Evolutionary conservation across 2,329 filamentous ascomycete species (phyloP).

Genomic region (Trichoderma sp.): DNA sequence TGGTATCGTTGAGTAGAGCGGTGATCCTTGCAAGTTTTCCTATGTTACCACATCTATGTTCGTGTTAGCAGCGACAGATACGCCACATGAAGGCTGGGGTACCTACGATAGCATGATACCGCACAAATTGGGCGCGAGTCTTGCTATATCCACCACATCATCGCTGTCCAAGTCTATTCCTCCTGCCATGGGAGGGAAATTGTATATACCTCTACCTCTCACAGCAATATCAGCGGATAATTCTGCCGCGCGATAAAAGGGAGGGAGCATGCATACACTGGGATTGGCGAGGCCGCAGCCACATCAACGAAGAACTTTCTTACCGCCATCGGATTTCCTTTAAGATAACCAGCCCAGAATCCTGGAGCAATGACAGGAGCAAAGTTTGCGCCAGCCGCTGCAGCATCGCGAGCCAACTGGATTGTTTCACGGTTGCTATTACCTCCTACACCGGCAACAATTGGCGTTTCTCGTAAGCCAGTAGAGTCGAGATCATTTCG

Average conservation of each 20-base stretch:
- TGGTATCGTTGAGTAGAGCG: background rate
- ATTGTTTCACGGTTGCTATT: constrained; percentile 16
- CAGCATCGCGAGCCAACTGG: constrained; percentile 9
- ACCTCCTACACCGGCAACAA: constrained; percentile 1
- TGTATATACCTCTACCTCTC: background rate
- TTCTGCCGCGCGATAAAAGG: accelerated
- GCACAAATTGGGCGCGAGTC: background rate
- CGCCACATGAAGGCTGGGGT: background rate
- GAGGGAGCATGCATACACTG: background rate
- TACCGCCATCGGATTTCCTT: background rate
- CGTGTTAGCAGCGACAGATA: background rate
- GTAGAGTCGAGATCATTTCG: background rate
- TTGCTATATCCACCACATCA: background rate
- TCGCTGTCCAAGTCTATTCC: constrained; percentile 2
- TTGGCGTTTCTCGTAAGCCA: background rate
- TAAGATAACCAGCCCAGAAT: constrained; percentile 7
- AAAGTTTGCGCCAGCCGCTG: background rate
- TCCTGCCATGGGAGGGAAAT: constrained; percentile 2
- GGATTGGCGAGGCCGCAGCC: background rate
- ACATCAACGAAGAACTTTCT: constrained; percentile 1
- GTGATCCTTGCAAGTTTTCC: background rate
- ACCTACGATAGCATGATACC: constrained; percentile 2
- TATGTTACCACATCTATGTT: background rate
- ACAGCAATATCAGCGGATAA: background rate
- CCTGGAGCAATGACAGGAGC: constrained; percentile 2